Evolutionary conservation across 805 yeast species (phyloP), one percentile per base, ranked within the genome.

Genomic region (Debaryomyces tyrocola): DNA sequence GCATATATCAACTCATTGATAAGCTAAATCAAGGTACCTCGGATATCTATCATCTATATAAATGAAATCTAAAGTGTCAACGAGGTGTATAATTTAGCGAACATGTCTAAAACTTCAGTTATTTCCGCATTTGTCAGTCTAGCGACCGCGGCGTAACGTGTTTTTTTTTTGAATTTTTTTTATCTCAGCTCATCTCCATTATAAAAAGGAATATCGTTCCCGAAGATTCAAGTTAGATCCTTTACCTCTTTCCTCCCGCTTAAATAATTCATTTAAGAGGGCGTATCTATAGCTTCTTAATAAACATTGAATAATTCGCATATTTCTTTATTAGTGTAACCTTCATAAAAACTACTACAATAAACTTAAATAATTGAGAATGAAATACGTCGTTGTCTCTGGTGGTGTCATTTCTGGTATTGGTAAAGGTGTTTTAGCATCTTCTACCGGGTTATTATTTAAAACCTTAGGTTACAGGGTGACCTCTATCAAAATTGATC

Each of bases 341-440:
- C 8, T n/a, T n/a, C n/a, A 20, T 36, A 37, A 20, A 29, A 11
- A 14, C 37, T n/a, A 20, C 17, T 33, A 24, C n/a, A 34, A 15
- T 29, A 37, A 33, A 37, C 37, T 12, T 37, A 20, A 24, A 15
- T 24, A 24, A 24, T 24, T 24, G 10, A 70, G 46, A 46, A 92
- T 94, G 98, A 94, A 94, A 74, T 94, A 90, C 96, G 98, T 94
- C 62, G 95, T 94, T 62, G 99, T 94, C 40, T 91, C 98, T 49
- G 99, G 99, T 69, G 99, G 99, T 81, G 99, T 94, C 59, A 94
- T 94, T 58, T 88, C 96, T 60, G 99, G 99, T 74, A 94, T 94
- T 66, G 99, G 99, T 68, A 94, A 94, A 69, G 99, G 99, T 70
- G 99, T 94, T 52, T 78, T 87, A 49, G 99, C 99, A 50, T 90